Evolutionary conservation across 352 stramenopile genomes (phyloP).

Genomic region (Peronospora belbahrii): DNA sequence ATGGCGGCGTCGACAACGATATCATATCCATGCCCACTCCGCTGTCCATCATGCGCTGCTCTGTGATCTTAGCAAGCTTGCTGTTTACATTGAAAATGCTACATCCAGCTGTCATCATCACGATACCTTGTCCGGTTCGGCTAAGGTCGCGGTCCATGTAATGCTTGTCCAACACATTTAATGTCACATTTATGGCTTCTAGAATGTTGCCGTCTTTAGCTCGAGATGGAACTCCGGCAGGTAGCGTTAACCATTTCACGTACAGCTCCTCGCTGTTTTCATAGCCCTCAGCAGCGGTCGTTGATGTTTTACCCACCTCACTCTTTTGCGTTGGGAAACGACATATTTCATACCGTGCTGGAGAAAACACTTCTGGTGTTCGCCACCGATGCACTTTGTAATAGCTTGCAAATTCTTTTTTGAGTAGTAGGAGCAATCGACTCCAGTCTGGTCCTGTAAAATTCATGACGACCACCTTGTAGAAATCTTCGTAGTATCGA

Average conservation of each 20-base stretch:
- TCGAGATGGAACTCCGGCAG: constrained; percentile 78
- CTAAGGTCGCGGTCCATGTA: constrained; percentile 96
- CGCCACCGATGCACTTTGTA: constrained; percentile 68
- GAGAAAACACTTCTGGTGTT: constrained; percentile 37
- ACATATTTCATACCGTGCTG: constrained; percentile 53
- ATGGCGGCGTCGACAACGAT: constrained; percentile 87
- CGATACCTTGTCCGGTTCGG: constrained; percentile 92
- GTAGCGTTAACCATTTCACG: constrained; percentile 53
- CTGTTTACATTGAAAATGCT: constrained; percentile 95
- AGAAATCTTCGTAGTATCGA: constrained; percentile 70
- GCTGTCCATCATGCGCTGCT: constrained; percentile 99
- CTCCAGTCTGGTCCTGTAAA: constrained; percentile 89
- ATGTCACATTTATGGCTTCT: constrained; percentile 97
- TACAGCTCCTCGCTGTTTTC: constrained; percentile 17
- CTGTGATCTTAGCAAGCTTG: constrained; percentile 91
- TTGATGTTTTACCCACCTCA: neutral
- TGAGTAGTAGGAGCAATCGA: constrained; percentile 86
- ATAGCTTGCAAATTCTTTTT: constrained; percentile 92
- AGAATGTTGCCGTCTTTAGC: constrained; percentile 95
- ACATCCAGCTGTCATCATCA: constrained; percentile 92
- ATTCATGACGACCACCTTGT: constrained; percentile 78
- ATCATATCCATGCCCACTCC: constrained; percentile 99
- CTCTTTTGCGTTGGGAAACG: constrained; percentile 6
- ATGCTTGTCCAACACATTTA: constrained; percentile 98
- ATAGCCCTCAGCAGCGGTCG: neutral